A percentile compares a stretch with the other conserved stretches of the same genome.
Evolutionary conservation across 1,139 yeast species (phyloP).

Genomic region (Scheffersomyces segobiensis): DNA sequence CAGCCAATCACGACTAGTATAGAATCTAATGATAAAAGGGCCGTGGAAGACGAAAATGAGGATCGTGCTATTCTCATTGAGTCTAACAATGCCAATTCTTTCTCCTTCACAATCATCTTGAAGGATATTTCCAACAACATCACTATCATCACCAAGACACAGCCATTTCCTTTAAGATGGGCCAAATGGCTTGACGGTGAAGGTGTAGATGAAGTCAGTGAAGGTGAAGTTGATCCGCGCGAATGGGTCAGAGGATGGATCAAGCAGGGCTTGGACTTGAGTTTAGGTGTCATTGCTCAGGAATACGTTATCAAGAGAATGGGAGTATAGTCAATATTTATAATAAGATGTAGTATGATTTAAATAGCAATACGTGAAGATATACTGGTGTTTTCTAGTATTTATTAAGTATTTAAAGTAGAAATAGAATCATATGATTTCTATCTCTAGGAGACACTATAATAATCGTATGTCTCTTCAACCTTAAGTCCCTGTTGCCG

Average conservation of each 20-base stretch:
- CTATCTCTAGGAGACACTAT: background rate
- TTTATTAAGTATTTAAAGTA: background rate
- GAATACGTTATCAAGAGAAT: conserved; percentile 87
- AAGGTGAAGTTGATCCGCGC: conserved; percentile 71
- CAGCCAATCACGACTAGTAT: conserved; percentile 57
- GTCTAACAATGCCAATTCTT: conserved; percentile 34
- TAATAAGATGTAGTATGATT: background rate
- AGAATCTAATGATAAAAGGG: conserved; percentile 20
- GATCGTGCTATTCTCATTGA: conserved; percentile 47
- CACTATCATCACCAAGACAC: conserved; percentile 74
- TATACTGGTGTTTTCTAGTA: background rate
- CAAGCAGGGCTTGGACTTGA: conserved; percentile 73
- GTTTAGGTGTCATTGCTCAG: conserved; percentile 87
- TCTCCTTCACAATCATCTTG: conserved; percentile 68
- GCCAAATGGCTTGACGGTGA: conserved; percentile 75
- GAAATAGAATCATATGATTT: background rate
- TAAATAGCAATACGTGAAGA: background rate
- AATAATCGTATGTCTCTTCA: no score
- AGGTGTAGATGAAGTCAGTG: conserved; percentile 29
- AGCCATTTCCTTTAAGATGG: conserved; percentile 90
- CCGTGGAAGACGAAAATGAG: conserved; percentile 28
- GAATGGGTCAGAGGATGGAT: conserved; percentile 98
- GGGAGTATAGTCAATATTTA: conserved; percentile 52
- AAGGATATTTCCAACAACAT: conserved; percentile 79
- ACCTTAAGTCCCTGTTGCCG: no score